Evolutionary conservation across 768 basidiomycete genomes (phyloP), one percentile per base, ranked within the genome.

Genomic region (Psilocybe subaeruginosa): DNA sequence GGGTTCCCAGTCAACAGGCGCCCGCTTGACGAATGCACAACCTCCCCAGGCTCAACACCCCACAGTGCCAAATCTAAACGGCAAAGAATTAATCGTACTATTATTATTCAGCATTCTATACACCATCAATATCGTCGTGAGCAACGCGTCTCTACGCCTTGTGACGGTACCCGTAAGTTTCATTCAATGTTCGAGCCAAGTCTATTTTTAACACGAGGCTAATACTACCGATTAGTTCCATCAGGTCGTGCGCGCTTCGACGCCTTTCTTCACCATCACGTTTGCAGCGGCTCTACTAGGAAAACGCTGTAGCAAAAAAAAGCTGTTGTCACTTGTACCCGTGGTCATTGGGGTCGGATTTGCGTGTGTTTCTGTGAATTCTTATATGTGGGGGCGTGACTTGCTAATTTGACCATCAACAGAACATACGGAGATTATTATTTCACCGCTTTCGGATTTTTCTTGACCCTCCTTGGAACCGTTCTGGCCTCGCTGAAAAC

Each of bases 351-450:
- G 97, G 12, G 97, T 99, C 11, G 93, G 88, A 4, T 86, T 99
- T 54, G 94, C 97, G 89, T 96, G 74, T 64, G 87, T 82, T 23
- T 23, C 23, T 23, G 23, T 23, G 23, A 23, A 23, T 23, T 23
- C 23, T 23, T 23, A 23, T 23, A 23, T 23, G 2, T 23, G 2
- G 23, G 23, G 23, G 23, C 23, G 23, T 23, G 23, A 23, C 2
- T 23, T 23, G 14, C 39, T 57, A 14, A 50, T 27, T 48, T 52
- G 17, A 41, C 50, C 67, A 4, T 3, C 17, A 0, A n/a, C 51
- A 95, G 93, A 11, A 97, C 95, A 5, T 97, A 94, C 59, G 97
- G 96, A 56, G 96, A 98, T 70, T 99, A 97, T 76, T 91, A 93
- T 68, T 97, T 91, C 74, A 97, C 95, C 0, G 73, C 80, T 2